Evolutionary conservation across 1,284 basidiomycete species (phyloP).

Genomic region (Boletus albobrunnescens): DNA sequence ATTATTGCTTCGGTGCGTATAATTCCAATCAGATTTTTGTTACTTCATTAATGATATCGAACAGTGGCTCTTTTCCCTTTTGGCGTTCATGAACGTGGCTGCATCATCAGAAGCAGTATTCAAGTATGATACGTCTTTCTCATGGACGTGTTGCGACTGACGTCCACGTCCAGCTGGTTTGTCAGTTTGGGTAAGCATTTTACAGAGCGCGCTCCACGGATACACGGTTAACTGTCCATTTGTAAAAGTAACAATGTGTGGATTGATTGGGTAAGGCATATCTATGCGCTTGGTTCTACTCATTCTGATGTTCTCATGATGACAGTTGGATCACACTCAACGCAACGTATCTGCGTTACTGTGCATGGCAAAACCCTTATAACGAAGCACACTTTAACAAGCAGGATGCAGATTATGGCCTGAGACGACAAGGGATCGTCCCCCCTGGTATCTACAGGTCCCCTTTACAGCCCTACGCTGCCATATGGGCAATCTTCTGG

Average conservation of each 20-base stretch:
- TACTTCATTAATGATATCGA: constrained; percentile 31
- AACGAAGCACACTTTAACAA: constrained; percentile 21
- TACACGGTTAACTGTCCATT: background rate
- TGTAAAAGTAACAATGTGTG: constrained; percentile 42
- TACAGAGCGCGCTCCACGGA: background rate
- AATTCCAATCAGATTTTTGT: background rate
- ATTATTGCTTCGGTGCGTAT: constrained; percentile 6
- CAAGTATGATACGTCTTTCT: constrained; percentile 14
- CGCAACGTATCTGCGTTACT: constrained; percentile 50
- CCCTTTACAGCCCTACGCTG: constrained; percentile 26
- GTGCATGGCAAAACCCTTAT: constrained; percentile 12
- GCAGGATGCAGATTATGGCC: constrained; percentile 44
- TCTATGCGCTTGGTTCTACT: background rate
- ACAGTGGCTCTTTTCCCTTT: constrained; percentile 37
- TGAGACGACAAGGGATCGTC: constrained; percentile 54
- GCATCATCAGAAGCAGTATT: constrained; percentile 22
- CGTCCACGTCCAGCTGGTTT: constrained; percentile 38
- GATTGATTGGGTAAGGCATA: constrained; percentile 38
- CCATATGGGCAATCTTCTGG: constrained; percentile 33
- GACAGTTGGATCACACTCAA: constrained; percentile 43
- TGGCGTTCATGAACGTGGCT: constrained; percentile 23
- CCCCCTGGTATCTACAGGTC: constrained; percentile 29
- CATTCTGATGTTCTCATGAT: background rate
- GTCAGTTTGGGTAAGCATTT: constrained; percentile 38
- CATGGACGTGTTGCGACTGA: background rate